Evolutionary conservation across 805 yeast genomes (phyloP).

Genomic region (Debaryomyces tyrocola): DNA sequence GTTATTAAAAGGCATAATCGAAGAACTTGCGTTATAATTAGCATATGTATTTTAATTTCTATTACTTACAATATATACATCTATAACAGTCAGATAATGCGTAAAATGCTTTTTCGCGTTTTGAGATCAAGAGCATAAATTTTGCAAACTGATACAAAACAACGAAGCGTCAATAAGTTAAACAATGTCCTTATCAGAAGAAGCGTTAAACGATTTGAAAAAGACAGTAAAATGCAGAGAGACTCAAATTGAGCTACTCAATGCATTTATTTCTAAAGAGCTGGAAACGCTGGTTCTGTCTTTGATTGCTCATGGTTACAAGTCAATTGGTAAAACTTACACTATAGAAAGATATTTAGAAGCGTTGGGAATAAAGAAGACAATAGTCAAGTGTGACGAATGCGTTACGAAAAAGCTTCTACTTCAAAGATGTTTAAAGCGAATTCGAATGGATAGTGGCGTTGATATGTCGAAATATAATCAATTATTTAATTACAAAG

Average conservation of each 20-base stretch:
- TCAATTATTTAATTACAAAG: conserved; percentile 23
- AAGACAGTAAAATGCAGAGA: conserved; percentile 27
- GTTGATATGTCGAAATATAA: conserved; percentile 17
- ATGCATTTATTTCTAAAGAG: conserved; percentile 32
- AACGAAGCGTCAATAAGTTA: no score
- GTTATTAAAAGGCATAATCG: conserved; percentile 45
- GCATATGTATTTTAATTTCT: no score
- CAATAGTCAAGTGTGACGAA: conserved; percentile 46
- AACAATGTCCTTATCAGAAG: neutral
- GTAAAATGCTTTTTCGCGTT: no score
- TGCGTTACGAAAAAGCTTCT: conserved; percentile 41
- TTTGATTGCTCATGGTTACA: conserved; percentile 48
- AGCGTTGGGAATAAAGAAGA: conserved; percentile 21
- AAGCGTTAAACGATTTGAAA: conserved; percentile 4
- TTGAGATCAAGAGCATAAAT: no score
- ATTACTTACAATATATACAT: no score
- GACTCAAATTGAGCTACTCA: conserved; percentile 34
- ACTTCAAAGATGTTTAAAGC: conserved; percentile 41
- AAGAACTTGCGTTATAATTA: conserved; percentile 13
- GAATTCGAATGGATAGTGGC: conserved; percentile 38
- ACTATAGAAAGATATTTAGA: conserved; percentile 33
- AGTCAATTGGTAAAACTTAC: conserved; percentile 49
- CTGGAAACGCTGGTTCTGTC: conserved; percentile 29
- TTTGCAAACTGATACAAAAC: no score
- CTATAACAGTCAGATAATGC: no score